Evolutionary conservation across 1,284 basidiomycete species (phyloP).

Genomic region (Gastroboletus turbinatus): DNA sequence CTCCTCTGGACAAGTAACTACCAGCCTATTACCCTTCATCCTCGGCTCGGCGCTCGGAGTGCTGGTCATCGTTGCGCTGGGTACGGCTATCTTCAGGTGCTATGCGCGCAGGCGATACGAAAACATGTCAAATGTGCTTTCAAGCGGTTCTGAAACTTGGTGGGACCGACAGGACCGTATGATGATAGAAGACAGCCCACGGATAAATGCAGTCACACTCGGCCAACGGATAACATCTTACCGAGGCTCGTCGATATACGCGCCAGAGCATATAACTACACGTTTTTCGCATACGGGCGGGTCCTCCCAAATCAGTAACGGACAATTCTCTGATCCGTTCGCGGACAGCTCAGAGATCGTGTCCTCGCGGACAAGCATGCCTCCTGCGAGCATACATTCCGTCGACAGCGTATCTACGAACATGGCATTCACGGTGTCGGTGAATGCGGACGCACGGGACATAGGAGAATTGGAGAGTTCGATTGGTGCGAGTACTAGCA

Average conservation of each 20-base stretch:
- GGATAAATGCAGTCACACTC: not conserved
- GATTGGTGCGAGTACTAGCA: constrained; percentile 7
- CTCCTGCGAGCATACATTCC: constrained; percentile 5
- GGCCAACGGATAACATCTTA: constrained; percentile 1
- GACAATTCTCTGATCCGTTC: constrained; percentile 19
- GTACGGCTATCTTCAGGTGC: constrained; percentile 4
- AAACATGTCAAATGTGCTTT: not conserved
- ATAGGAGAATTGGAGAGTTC: not conserved
- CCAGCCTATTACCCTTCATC: constrained; percentile 11
- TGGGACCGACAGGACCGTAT: not conserved
- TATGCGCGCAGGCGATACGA: not conserved
- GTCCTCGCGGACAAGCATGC: constrained; percentile 14
- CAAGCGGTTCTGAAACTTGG: not conserved
- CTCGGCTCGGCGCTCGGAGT: constrained; percentile 9
- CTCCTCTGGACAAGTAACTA: constrained; percentile 2
- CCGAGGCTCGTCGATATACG: not conserved
- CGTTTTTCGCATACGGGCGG: constrained; percentile 3
- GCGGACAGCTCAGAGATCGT: constrained; percentile 5
- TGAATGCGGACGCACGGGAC: not conserved
- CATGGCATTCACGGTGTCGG: not conserved
- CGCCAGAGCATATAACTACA: not conserved
- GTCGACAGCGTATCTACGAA: constrained; percentile 14
- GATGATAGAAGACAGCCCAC: not conserved
- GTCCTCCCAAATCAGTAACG: constrained; percentile 13
- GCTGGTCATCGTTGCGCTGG: constrained; percentile 7